Evolutionary conservation across 768 basidiomycete genomes (phyloP), one percentile per base, ranked within the genome.

Genomic region (Macrolepiota fuliginosa): DNA sequence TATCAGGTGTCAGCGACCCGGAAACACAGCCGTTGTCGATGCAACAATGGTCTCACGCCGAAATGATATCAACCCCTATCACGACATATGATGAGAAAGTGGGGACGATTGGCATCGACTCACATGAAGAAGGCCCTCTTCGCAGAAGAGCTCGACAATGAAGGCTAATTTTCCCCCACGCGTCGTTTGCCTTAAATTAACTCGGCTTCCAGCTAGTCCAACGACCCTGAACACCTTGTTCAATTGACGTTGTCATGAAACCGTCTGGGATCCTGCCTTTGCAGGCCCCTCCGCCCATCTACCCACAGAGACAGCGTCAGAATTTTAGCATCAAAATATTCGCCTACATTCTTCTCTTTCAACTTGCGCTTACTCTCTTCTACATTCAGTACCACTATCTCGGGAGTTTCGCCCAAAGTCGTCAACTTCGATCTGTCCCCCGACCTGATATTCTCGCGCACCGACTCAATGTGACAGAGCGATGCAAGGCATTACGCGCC

Each of bases 401-500:
- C 11, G 15, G 51, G 40, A 22, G 49, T 35, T 17, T 50, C 6
- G 49, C 27, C 22, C 45, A 29, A 4, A 22, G 19, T 15, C 22
- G 35, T 19, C 24, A 13, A 15, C 39, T 59, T 19, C 58, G 12
- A 42, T 42, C 51, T 19, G 58, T 53, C 39, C 5, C 25, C 29
- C 49, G 58, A 42, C 50, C 50, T 15, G 58, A 59, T 39, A 19
- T 59, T 35, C 36, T 52, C 3, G 58, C 40, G 12, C 58, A 59
- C 39, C 52, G 58, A 35, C 17, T 36, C 35, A 47, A 62, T 53
- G 22, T 59, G 17, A 46, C 51, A 19, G 58, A 59, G 29, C 58
- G 51, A 9, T 72, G 71, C 52, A 52, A 61, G 7, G 54, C 61
- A 25, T 53, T 70, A 17, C 67, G 52, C 29, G 60, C 66, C 0